Base-by-base conservation (phyloP, 2,329 filamentous ascomycete genomes). In the Aquanectria penicillioides region DNA sequence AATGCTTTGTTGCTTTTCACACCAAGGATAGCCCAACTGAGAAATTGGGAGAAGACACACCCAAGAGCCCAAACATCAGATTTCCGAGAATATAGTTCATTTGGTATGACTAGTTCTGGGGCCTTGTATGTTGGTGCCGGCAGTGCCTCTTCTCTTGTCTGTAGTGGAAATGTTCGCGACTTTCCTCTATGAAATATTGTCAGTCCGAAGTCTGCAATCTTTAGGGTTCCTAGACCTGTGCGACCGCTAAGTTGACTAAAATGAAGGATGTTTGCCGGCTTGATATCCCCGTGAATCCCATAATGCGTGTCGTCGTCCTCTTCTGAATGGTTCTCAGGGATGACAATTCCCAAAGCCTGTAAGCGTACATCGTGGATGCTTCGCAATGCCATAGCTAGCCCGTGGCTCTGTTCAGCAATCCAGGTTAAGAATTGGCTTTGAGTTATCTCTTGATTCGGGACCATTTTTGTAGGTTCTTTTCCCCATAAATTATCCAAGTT, bases 221-320 rank as follows among this genome's bases (percentile, higher is more conserved):
- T 61, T 7, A 61, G 40, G 2, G 25, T 38, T 2, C 58, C 58
- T 1, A 56, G 40, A 8, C 29, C 28, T 13, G 34, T 15, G 2
- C 1, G 11, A 3, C 29, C 18, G 9, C 17, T 3, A 43, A n/a
- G 10, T 7, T 59, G 12, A 7, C 36, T 44, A 18, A 64, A 64
- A 29, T 61, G 50, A 4, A 64, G 56, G 22, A 64, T 64, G n/a
- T 64, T 64, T 6, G 41, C 55, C 2, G 62, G 62, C 11, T 64
- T 62, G 9, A 64, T 62, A n/a, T 64, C 62, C 2, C 52, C 56
- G 10, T 64, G 62, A 11, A 61, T 55, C 4, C 62, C 62, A 25
- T 29, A 61, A 13, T 33, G 17, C 2, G 38, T 20, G 6, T 36
- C 18, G 11, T 57, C 41, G 2, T 49, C 54, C 17, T 52, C 22